phyloP scores from a whole-genome alignment of 306 rosid species.

The Dalbergia cultrata region DNA sequence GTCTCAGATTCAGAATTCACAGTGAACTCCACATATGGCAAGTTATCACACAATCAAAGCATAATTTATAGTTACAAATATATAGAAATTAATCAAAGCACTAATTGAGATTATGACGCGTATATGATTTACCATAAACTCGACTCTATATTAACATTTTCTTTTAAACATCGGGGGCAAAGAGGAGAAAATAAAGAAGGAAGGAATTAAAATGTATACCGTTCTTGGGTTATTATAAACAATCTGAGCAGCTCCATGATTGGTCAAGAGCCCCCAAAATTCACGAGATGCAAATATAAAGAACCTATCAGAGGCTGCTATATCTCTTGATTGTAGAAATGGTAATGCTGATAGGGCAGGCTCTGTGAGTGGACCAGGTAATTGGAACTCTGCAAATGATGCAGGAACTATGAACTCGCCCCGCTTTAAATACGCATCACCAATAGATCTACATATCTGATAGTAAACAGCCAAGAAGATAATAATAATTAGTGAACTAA shows the following conservation, averaged over 20 bases:
- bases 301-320: not conserved
- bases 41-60: too few relatives aligned
- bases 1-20: too few relatives aligned
- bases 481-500: too few relatives aligned
- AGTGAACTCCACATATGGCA: too few relatives aligned
- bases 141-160: too few relatives aligned
- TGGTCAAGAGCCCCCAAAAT: constrained; percentile 49
- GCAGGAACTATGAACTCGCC: not conserved
- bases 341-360: not conserved
- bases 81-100: too few relatives aligned
- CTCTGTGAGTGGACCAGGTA: not conserved
- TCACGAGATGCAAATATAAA: not conserved
- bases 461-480: too few relatives aligned
- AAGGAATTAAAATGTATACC: constrained; percentile 42
- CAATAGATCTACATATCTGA: not conserved
- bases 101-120: too few relatives aligned
- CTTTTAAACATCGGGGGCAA: not conserved
- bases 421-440: not conserved
- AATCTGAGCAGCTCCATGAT: constrained; percentile 64
- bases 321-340: not conserved
- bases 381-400: not conserved
- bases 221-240: constrained; percentile 58
- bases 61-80: too few relatives aligned
- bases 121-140: too few relatives aligned
- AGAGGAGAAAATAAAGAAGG: not conserved